Conservation (phyloP, 2,329 filamentous ascomycete species). For the Cytospora chrysosperma region DNA sequence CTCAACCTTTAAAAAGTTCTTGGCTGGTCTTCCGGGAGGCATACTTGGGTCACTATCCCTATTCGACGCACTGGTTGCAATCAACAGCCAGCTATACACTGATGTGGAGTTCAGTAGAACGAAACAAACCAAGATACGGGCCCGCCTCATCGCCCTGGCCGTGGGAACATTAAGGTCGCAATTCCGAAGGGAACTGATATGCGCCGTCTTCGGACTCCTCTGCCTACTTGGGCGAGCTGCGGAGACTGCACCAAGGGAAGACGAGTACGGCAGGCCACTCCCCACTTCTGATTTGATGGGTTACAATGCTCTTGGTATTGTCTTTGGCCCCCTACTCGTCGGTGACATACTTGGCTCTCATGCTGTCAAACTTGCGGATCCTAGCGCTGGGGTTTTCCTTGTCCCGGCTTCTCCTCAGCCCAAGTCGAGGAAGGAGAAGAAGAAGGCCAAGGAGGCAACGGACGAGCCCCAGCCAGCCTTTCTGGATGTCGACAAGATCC, state of each 20-base stretch:
- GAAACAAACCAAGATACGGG: slow-evolving; percentile 56
- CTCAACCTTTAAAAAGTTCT: slow-evolving; percentile 64
- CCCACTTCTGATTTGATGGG: slow-evolving; percentile 62
- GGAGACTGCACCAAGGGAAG: slow-evolving; percentile 52
- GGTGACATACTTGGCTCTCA: slow-evolving; percentile 57
- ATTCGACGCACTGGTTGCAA: slow-evolving; percentile 62
- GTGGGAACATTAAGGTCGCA: slow-evolving; percentile 59
- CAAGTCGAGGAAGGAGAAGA: slow-evolving; percentile 40
- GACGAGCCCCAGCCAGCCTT: slow-evolving; percentile 27
- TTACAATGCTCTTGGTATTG: slow-evolving; percentile 60
- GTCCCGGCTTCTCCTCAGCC: slow-evolving; percentile 45
- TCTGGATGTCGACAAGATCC: slow-evolving; percentile 53
- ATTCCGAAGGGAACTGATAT: slow-evolving; percentile 62
- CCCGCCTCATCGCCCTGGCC: slow-evolving; percentile 64
- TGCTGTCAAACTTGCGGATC: slow-evolving; percentile 45
- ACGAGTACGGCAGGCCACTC: slow-evolving; percentile 50
- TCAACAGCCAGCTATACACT: slow-evolving; percentile 55
- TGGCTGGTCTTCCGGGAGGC: slow-evolving; percentile 62
- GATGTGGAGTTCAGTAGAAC: slow-evolving; percentile 52
- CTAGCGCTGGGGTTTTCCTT: slow-evolving; percentile 42
- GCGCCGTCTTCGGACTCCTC: slow-evolving; percentile 64
- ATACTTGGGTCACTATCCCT: slow-evolving; percentile 62
- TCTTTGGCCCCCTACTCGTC: slow-evolving; percentile 64
- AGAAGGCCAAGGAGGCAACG: slow-evolving; percentile 31
- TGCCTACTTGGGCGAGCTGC: slow-evolving; percentile 59